Base-by-base conservation (phyloP, 306 rosid genomes). In the Acacia crassicarpa region DNA sequence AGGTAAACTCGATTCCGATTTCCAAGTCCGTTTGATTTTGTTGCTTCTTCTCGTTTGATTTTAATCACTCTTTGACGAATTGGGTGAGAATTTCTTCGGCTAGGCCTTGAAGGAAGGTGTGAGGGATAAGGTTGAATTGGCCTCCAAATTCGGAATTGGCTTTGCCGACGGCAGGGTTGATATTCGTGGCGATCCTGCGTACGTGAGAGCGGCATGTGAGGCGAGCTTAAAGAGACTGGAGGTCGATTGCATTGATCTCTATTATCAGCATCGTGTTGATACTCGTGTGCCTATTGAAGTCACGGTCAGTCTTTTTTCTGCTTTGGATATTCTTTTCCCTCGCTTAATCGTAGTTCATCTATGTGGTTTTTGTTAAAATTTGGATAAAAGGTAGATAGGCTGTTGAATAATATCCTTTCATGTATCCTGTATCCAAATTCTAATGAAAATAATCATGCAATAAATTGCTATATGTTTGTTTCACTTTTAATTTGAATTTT, bases 201-300 rank as follows among this genome's bases (percentile, higher is more conserved):
- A 54, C 11, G 61, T 54, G 61, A 54, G 61, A 54, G 23, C 61
- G 25, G 61, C 61, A 4, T 54, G 61, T 54, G 61, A 54, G 61
- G 61, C 11, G 23, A 54, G 61, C 61, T 20, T 54, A 23, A 54
- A 54, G 61, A 54, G 61, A 54, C 25, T 54, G 25, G 61, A 54
- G 25, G 11, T 54, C 25, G 61, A 54, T 75, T 88, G 46, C 46
- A 83, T 94, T 23, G 94, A 94, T 84, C 98, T 94, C 74, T 94
- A 94, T 82, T 94, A 90, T 84, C 92, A 89, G 75, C 97, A 90
- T 71, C 90, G 95, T 19, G 43, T 92, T 32, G 98, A 94, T 70
- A 87, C 84, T 38, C 87, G 87, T 54, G 53, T 92, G 40, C 95
- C 97, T 4, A 84, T 94, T 56, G 98, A 94, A 90, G 76, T 90